Evolutionary conservation across 2,329 filamentous ascomycete genomes (phyloP).

Genomic region (Exophiala xenobiotica): DNA sequence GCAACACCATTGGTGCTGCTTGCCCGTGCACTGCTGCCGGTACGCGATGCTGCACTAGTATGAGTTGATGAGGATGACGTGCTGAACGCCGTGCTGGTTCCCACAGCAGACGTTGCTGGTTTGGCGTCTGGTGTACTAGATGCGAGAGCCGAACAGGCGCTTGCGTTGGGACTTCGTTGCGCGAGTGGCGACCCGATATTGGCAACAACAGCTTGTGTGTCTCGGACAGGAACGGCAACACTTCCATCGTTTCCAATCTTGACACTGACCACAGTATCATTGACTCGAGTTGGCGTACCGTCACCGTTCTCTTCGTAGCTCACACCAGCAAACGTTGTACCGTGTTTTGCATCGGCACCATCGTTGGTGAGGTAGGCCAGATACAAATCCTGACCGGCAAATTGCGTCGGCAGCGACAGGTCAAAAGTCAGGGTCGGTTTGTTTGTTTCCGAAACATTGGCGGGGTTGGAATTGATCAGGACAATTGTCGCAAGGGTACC

Average conservation of each 20-base stretch:
- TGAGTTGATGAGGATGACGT: conserved; percentile 19
- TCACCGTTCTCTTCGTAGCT: conserved; percentile 45
- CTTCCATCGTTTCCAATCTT: conserved; percentile 37
- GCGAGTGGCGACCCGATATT: conserved; percentile 40
- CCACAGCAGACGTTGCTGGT: conserved; percentile 15
- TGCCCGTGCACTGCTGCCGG: conserved; percentile 19
- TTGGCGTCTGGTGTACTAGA: conserved; percentile 21
- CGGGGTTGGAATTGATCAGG: conserved; percentile 48
- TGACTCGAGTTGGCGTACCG: conserved; percentile 41
- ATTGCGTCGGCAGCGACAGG: conserved; percentile 40
- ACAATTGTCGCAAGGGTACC: conserved; percentile 44
- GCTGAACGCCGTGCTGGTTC: conserved; percentile 20
- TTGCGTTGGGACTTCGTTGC: conserved; percentile 15
- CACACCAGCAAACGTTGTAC: conserved; percentile 51
- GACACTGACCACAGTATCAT: conserved; percentile 36
- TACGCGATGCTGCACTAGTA: conserved; percentile 19
- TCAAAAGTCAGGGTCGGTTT: conserved; percentile 44
- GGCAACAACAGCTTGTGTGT: conserved; percentile 49
- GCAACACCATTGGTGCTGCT: conserved; percentile 24
- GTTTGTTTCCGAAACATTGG: conserved; percentile 40
- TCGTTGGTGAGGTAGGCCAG: conserved; percentile 49
- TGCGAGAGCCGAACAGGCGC: conserved; percentile 25
- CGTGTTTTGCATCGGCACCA: conserved; percentile 45
- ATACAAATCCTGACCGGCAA: conserved; percentile 45
- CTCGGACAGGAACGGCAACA: conserved; percentile 40